Percentiles rank a stretch among this genome's conserved stretches.
Conservation (phyloP, 1,284 basidiomycete genomes). For the Marasmius fiardii region DNA sequence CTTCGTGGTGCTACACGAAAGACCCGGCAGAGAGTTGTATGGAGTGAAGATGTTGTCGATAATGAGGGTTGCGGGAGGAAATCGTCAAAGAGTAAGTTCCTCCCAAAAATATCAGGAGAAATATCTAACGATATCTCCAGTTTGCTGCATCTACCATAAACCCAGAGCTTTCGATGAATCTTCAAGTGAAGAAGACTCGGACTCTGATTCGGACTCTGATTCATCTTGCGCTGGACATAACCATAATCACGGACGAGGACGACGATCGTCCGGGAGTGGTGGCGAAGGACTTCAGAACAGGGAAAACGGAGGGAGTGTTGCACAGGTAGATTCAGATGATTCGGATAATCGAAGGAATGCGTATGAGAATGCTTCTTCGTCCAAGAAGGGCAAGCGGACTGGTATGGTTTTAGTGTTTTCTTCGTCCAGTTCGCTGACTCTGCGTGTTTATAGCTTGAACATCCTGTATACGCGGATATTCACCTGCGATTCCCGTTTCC, state of each 20-base stretch:
- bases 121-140: slow-evolving; percentile 32
- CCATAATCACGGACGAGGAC: slow-evolving; percentile 23
- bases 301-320: slow-evolving; percentile 22
- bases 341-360: slow-evolving; percentile 41
- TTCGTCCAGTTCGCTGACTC: background rate
- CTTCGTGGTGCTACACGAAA: slow-evolving; percentile 48
- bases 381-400: slow-evolving; percentile 44
- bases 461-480: too few species aligned
- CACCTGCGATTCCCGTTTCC: too few species aligned
- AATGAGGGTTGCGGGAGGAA: slow-evolving; percentile 81
- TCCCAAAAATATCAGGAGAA: background rate
- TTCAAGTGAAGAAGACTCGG: slow-evolving; percentile 63
- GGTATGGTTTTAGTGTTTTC: slow-evolving; percentile 8
- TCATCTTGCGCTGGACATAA: slow-evolving; percentile 26
- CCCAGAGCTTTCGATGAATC: slow-evolving; percentile 78
- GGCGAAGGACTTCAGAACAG: slow-evolving; percentile 12
- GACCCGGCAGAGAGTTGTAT: slow-evolving; percentile 55
- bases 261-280: slow-evolving; percentile 16
- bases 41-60: slow-evolving; percentile 80
- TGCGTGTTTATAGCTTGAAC: background rate
- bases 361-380: slow-evolving; percentile 48
- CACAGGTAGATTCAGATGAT: slow-evolving; percentile 29
- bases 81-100: slow-evolving; percentile 77
- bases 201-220: slow-evolving; percentile 48
- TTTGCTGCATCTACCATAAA: slow-evolving; percentile 89